Conservation (phyloP, 2,329 filamentous ascomycete species). For the Neoarthrinium moseri region DNA sequence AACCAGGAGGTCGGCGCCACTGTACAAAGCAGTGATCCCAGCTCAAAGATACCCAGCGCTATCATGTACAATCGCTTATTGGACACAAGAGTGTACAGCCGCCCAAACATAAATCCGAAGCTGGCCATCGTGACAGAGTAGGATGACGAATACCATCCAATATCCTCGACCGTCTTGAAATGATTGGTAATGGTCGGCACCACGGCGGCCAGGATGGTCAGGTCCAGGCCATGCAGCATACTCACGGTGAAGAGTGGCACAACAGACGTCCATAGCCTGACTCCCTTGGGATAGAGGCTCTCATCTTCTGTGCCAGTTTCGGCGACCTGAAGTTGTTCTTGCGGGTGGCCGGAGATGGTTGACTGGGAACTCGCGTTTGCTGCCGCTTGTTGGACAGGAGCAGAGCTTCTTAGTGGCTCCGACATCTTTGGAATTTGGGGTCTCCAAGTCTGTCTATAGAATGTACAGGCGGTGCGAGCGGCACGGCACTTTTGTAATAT, state of each 20-base stretch:
- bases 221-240: background rate
- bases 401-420: no score
- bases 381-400: no score
- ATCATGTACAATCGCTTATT: background rate
- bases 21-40: background rate
- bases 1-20: background rate
- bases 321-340: background rate
- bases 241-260: background rate
- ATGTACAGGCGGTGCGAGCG: no score
- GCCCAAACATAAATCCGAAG: background rate
- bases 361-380: no score
- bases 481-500: no score
- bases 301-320: background rate
- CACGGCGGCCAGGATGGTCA: background rate
- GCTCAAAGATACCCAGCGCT: background rate
- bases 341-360: no score
- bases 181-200: background rate
- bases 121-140: constrained; percentile 1
- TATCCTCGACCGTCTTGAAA: constrained; percentile 4
- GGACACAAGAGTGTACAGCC: background rate
- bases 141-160: background rate
- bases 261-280: background rate
- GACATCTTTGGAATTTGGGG: no score
- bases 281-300: background rate
- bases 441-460: no score